Evolutionary conservation across 176 grass and related monocot species (phyloP), one percentile per base, ranked within the genome.

Genomic region (Triticum monococcum): DNA sequence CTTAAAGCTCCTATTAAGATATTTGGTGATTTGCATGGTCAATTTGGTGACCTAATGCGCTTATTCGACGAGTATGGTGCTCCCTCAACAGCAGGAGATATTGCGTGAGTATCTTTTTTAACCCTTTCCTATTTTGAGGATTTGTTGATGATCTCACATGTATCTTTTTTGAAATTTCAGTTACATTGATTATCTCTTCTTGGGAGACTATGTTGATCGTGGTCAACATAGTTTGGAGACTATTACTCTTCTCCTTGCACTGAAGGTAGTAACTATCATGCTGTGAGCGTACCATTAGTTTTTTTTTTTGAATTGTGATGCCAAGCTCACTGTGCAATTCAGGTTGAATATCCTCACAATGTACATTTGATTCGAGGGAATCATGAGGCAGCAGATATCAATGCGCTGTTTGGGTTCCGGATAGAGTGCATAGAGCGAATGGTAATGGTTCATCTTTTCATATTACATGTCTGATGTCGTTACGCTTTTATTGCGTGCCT

Each of bases 341-440:
- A 99, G 97, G 94, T 99, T 87, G 97, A 99, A 59, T 91, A 94
- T 96, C 88, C 97, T 72, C 87, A 96, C 8, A 99, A 96, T 52
- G 89, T 99, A n/a, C 97, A 99, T 93, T 91, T 99, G 86, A 99
- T 99, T 89, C 92, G 97, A 61, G 97, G 97, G 36, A 99, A 99
- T 88, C 97, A 99, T 66, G 97, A 99, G 89, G 97, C 97, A 30
- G 92, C 97, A 87, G 97, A 99, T 91, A 99, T 99, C 79, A 99
- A 99, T 91, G 97, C 97, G 79, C 63, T 99, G 23, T 99, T 99
- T 91, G 97, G 97, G 43, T 99, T 99, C 79, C 84, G 97, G 64
- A 96, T 96, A 84, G 97, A 99, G 79, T 99, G 97, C 87, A 99
- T 99, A 72, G 97, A 99, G 72, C 85, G 97, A 89, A 99, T 99